phyloP scores from a whole-genome alignment of 1,139 yeast species.

The Hyphopichia pseudoburtonii region DNA sequence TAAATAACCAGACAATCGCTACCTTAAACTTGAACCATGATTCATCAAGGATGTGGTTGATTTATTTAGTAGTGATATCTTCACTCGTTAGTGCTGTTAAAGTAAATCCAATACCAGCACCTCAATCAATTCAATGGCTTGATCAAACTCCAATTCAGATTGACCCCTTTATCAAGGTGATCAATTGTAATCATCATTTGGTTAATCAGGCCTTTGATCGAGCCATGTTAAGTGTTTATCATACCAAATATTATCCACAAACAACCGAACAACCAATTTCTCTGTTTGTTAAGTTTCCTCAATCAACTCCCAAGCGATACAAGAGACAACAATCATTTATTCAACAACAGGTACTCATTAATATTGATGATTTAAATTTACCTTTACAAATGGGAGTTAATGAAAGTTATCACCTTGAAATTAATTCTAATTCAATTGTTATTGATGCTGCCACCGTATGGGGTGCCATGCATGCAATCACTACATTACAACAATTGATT shows the following conservation, averaged over 20 bases:
- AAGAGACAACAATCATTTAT: background rate
- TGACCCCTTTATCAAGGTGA: conserved; percentile 8
- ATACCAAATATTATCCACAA: conserved; percentile 28
- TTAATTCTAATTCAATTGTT: conserved; percentile 14
- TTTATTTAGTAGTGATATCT: background rate
- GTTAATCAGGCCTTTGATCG: conserved; percentile 20
- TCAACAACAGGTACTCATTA: conserved; percentile 15
- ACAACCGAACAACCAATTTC: conserved; percentile 20
- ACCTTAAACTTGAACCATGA: too few species aligned
- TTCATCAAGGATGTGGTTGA: too few species aligned
- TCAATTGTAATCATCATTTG: conserved; percentile 5
- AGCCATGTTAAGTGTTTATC: conserved; percentile 14
- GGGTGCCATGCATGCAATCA: conserved; percentile 48
- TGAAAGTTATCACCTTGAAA: conserved; percentile 35
- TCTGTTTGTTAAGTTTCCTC: conserved; percentile 13
- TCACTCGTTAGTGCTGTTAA: background rate
- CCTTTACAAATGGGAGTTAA: conserved; percentile 32
- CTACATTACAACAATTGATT: conserved; percentile 46
- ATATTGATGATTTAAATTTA: conserved; percentile 35
- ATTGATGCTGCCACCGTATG: conserved; percentile 38
- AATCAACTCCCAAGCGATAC: conserved; percentile 2
- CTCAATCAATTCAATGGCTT: conserved; percentile 9
- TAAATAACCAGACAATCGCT: too few species aligned
- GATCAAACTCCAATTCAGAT: conserved; percentile 10
- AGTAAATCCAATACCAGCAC: conserved; percentile 16